Evolutionary conservation across 768 basidiomycete species (phyloP).

Genomic region (Mycena leptocephala): DNA sequence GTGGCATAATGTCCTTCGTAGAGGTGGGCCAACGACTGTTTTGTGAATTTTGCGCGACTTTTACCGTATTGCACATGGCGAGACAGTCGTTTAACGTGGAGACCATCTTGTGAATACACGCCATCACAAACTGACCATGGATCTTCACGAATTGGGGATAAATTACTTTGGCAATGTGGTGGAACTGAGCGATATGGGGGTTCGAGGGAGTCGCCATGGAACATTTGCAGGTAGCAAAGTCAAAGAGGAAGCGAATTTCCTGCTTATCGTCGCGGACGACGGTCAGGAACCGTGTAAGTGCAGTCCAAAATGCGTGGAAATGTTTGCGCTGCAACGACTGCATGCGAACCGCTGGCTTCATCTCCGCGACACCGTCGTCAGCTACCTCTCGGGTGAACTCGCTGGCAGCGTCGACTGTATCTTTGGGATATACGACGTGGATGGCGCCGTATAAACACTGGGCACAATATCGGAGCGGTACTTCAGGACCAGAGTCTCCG

Average conservation of each 20-base stretch:
- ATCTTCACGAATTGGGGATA: background rate
- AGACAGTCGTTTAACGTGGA: conserved; percentile 18
- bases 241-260: background rate
- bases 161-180: background rate
- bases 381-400: background rate
- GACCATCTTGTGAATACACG: conserved; percentile 18
- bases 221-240: background rate
- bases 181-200: background rate
- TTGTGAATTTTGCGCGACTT: too few relatives aligned
- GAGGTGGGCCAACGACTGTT: too few relatives aligned
- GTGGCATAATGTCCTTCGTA: too few relatives aligned
- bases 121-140: background rate
- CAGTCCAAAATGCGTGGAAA: conserved; percentile 14
- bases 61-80: too few relatives aligned
- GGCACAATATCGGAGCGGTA: background rate
- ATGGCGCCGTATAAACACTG: conserved; percentile 1
- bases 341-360: conserved; percentile 8
- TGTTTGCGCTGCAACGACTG: background rate
- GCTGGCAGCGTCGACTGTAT: background rate
- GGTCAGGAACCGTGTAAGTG: background rate
- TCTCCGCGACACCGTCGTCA: background rate
- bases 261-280: background rate
- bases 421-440: conserved; percentile 9
- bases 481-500: background rate
- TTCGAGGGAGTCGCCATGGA: background rate